Evolutionary conservation across 2,329 filamentous ascomycete genomes (phyloP).

Genomic region (Aspergillus melleus): DNA sequence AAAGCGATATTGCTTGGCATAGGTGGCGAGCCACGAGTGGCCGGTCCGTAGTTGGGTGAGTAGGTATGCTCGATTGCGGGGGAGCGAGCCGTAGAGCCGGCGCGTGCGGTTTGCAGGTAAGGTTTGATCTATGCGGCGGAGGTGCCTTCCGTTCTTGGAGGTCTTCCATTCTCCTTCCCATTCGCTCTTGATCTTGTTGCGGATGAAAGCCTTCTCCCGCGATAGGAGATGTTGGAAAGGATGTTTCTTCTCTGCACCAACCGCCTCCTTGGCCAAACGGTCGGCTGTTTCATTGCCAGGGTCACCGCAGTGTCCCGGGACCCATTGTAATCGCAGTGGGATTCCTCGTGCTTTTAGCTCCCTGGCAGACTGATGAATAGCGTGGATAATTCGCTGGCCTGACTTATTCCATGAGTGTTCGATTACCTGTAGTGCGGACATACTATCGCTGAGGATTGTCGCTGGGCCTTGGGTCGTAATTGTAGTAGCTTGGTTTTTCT

Average conservation of each 20-base stretch:
- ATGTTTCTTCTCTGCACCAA: slow-evolving; percentile 1
- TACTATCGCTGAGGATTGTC: slow-evolving; percentile 21
- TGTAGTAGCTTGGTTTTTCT: background rate
- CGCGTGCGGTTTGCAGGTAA: slow-evolving; percentile 10
- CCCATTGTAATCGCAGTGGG: slow-evolving; percentile 14
- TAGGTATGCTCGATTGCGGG: slow-evolving; percentile 18
- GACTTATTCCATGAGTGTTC: slow-evolving; percentile 17
- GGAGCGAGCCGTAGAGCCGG: slow-evolving; percentile 13
- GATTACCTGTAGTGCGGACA: slow-evolving; percentile 21
- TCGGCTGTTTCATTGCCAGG: slow-evolving; percentile 7
- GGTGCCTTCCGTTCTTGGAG: slow-evolving; percentile 10
- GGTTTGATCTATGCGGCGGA: slow-evolving; percentile 8
- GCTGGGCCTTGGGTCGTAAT: slow-evolving; percentile 5
- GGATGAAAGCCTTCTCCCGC: slow-evolving; percentile 11
- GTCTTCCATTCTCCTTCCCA: slow-evolving; percentile 16
- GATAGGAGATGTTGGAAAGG: slow-evolving; percentile 13
- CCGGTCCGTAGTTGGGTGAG: slow-evolving; percentile 23
- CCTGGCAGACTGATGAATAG: no score
- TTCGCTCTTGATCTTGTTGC: slow-evolving; percentile 6
- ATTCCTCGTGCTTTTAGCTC: slow-evolving; percentile 13
- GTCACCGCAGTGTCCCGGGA: slow-evolving; percentile 8
- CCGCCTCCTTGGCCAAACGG: slow-evolving; percentile 3
- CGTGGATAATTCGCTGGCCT: slow-evolving; percentile 17
- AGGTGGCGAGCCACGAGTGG: slow-evolving; percentile 22
- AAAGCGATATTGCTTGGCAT: slow-evolving; percentile 13